phyloP scores from a whole-genome alignment of 257 asterid genomes.

The Oldenlandia corymbosa region DNA sequence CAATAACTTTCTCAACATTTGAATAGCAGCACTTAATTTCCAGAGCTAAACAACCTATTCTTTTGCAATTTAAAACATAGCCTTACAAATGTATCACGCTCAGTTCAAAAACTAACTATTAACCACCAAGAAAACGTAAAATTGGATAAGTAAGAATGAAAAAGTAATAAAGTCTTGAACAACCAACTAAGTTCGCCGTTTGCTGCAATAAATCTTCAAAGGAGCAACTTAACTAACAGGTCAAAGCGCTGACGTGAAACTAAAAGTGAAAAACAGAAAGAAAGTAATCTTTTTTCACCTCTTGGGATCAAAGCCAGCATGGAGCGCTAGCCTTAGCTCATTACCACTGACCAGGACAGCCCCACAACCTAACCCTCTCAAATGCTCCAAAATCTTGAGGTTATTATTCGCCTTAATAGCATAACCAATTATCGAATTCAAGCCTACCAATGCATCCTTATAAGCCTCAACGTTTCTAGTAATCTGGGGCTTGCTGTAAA shows the following conservation, averaged over 20 bases:
- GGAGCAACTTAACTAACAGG: too few species aligned
- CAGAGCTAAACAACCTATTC: too few species aligned
- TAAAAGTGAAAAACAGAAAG: neutral
- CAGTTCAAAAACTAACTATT: neutral
- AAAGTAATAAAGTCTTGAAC: neutral
- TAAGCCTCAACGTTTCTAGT: constrained; percentile 83
- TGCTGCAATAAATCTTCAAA: too few species aligned
- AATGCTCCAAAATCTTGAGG: constrained; percentile 82
- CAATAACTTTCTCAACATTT: too few species aligned
- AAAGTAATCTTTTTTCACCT: constrained; percentile 30
- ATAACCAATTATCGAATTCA: constrained; percentile 71
- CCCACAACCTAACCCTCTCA: constrained; percentile 75
- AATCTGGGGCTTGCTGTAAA: constrained; percentile 81
- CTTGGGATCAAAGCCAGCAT: constrained; percentile 85
- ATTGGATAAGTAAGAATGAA: neutral
- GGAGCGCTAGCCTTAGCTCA: constrained; percentile 79
- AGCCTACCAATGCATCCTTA: constrained; percentile 69
- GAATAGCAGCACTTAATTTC: neutral
- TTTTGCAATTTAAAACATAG: neutral
- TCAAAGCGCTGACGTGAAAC: neutral
- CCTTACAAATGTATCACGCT: neutral
- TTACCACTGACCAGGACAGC: constrained; percentile 97
- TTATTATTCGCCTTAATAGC: constrained; percentile 96
- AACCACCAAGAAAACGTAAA: neutral
- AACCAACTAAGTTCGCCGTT: neutral